Conservation (phyloP, 495 filamentous ascomycete species). For the Glonium stellatum region DNA sequence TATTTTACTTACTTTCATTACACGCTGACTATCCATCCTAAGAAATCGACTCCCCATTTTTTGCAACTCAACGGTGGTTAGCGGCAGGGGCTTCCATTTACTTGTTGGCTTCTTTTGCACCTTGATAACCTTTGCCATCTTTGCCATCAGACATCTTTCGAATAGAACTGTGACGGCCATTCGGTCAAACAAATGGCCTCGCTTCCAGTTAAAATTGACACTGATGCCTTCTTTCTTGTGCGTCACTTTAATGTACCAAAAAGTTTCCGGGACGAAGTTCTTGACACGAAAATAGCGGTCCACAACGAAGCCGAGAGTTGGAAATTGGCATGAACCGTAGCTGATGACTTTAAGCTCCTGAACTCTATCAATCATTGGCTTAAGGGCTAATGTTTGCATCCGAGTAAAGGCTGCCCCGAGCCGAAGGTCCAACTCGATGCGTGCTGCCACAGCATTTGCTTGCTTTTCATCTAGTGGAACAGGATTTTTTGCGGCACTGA, state of each 20-base stretch:
- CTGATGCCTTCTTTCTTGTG: conserved; percentile 69
- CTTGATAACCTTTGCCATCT: conserved; percentile 69
- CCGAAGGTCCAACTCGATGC: conserved; percentile 88
- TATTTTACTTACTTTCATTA: conserved; percentile 58
- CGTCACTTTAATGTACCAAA: conserved; percentile 86
- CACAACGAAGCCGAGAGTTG: conserved; percentile 92
- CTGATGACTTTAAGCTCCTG: conserved; percentile 55
- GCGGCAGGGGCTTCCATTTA: conserved; percentile 86
- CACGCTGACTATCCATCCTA: conserved; percentile 72
- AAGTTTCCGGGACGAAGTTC: conserved; percentile 86
- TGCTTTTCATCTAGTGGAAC: conserved; percentile 76
- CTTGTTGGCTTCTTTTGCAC: conserved; percentile 84
- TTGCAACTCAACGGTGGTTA: conserved; percentile 98
- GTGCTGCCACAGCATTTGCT: conserved; percentile 77
- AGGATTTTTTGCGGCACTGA: conserved; percentile 72
- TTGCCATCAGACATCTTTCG: conserved; percentile 75
- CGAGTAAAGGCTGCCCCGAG: conserved; percentile 90
- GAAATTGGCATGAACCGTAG: conserved; percentile 96
- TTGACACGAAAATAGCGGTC: conserved; percentile 88
- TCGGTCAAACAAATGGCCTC: conserved; percentile 81
- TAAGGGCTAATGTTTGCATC: conserved; percentile 70
- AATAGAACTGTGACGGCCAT: conserved; percentile 72
- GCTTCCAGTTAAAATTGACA: conserved; percentile 78
- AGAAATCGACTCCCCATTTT: conserved; percentile 87
- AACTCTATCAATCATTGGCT: conserved; percentile 52